Base-by-base conservation (phyloP, 768 basidiomycete species). In the Dictyophora rubrovolvata region DNA sequence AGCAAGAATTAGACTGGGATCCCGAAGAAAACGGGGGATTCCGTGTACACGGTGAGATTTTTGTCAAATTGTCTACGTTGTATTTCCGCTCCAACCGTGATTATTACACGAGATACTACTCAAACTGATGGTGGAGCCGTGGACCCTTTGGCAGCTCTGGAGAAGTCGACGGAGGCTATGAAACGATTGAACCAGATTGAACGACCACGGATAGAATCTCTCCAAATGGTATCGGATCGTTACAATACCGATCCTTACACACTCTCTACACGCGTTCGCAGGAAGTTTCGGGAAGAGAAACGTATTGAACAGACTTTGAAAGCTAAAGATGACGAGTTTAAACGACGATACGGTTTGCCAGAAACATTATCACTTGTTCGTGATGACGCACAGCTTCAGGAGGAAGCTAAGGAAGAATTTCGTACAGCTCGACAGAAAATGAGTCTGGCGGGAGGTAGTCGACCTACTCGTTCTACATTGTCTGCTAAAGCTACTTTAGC, bases 1-100 rank as follows among this genome's bases (percentile, higher is more conserved):
- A 89, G 69, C 94, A 99, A 70, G 87, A 92, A 55, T 89, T 95
- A 67, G 93, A 96, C 53, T 98, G 96, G 96, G 78, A 97, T 69
- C 94, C 95, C 1, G 93, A 87, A 68, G 93, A 96, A 71, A 90
- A 95, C 60, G 95, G 95, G 5, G 93, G 93, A 0, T 96, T 80
- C 65, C 91, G 91, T 48, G 76, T 92, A 20, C 87, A 93, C 65
- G 92, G 93, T 86, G 71, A 63, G 5, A 61, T 18, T 33, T 5
- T 21, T 33, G 8, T 48, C 48, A 11, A 34, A 21, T 21, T 18
- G 3, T 20, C 48, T 33, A n/a, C 18, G n/a, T 5, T 28, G 11
- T 10, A 11, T 21, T 14, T n/a, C 48, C 12, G 46, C 20, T 35
- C n/a, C n/a, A 11, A 17, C 46, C 8, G 21, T 52, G 61, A 10